Conservation (phyloP, 2,329 filamentous ascomycete genomes). For the Hymenoscyphus fructigenus region DNA sequence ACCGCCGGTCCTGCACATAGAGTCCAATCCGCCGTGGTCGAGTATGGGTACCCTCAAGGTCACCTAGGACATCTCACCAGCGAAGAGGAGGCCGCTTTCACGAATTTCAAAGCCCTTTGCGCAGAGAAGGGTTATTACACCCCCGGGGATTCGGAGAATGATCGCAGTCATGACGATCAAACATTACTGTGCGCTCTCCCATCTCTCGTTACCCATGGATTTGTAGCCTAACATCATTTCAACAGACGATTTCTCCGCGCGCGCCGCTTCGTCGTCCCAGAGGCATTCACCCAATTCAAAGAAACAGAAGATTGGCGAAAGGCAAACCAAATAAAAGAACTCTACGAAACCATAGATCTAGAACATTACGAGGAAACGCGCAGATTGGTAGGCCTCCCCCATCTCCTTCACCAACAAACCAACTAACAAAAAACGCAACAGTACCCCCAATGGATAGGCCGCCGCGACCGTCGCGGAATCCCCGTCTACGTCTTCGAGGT, state of each 20-base stretch:
- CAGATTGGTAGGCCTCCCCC: constrained; percentile 58
- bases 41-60: constrained; percentile 66
- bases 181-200: constrained; percentile 60
- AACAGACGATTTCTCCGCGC: constrained; percentile 80
- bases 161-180: constrained; percentile 66
- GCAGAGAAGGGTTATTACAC: constrained; percentile 64
- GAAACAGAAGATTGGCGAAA: constrained; percentile 86
- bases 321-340: constrained; percentile 71
- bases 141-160: constrained; percentile 41
- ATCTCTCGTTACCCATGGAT: neutral
- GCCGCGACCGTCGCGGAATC: constrained; percentile 85
- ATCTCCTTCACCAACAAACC: constrained; percentile 27
- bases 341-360: constrained; percentile 85
- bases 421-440: constrained; percentile 38
- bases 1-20: constrained; percentile 34
- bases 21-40: constrained; percentile 37
- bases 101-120: constrained; percentile 69
- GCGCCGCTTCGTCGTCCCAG: constrained; percentile 73
- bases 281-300: constrained; percentile 80
- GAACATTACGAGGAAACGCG: constrained; percentile 80
- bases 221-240: neutral
- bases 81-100: constrained; percentile 65
- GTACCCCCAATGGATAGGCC: constrained; percentile 95
- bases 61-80: constrained; percentile 75
- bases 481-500: constrained; percentile 92